Base-by-base conservation (phyloP, 2,329 filamentous ascomycete genomes). In the Monilinia fructicola region DNA sequence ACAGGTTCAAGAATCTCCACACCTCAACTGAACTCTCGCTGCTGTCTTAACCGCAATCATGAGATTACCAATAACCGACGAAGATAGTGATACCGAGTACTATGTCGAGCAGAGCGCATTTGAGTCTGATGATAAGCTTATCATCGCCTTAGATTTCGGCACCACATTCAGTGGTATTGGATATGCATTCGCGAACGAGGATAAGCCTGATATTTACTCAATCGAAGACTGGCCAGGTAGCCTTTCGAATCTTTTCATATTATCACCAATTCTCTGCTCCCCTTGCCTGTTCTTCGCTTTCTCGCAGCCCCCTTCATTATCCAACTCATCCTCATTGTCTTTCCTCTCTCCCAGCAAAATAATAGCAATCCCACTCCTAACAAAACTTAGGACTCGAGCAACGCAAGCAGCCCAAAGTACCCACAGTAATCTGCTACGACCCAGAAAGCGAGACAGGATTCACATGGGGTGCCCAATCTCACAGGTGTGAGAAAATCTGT, bases 181-280 rank as follows among this genome's bases (percentile, higher is more conserved):
- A 0, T 73, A 65, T 54, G 67, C 68, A 0, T 71, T 70, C 16
- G 18, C n/a, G 1, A 40, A 55, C 0, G 40, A 26, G 1, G 18
- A 35, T 0, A 67, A 69, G 5, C 42, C 67, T 2, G 59, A 63
- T 14, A 11, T 69, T 4, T 0, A 44, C 0, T 54, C 63, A 1
- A 68, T 72, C n/a, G 54, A 59, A n/a, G 61, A 69, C 4, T 70
- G 69, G 72, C 71, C 69, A 35, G 69, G 72, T 72, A 59, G n/a
- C n/a, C 28, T 26, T 31, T 18, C n/a, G 38, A n/a, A 58, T 35
- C 31, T 35, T 35, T 7, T 35, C 9, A 6, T 35, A 5, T 35
- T 7, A 35, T 35, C 31, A 35, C 31, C 26, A 50, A 23, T 10
- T 23, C n/a, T 50, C 9, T 11, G 5, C 21, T 23, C 12, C 7